phyloP scores from a whole-genome alignment of 1,284 basidiomycete genomes.

The Malassezia cuniculi region DNA sequence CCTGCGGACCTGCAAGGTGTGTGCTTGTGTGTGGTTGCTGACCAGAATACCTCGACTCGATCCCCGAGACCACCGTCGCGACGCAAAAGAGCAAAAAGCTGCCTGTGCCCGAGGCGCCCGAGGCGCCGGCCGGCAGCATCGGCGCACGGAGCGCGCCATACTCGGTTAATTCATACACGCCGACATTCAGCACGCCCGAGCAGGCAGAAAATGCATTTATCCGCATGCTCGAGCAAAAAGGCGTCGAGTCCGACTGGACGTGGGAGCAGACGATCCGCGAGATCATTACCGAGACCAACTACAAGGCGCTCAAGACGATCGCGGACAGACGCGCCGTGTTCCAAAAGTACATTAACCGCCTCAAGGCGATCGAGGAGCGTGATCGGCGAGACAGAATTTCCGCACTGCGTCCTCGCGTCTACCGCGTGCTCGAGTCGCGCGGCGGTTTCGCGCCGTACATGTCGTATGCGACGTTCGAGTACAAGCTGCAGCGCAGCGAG shows the following conservation, averaged over 20 bases:
- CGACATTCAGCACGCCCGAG: slow-evolving; percentile 50
- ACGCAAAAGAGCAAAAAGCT: not conserved
- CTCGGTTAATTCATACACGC: no score
- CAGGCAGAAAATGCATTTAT: slow-evolving; percentile 90
- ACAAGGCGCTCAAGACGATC: slow-evolving; percentile 81
- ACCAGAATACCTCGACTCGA: slow-evolving; percentile 26
- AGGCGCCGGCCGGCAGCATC: no score
- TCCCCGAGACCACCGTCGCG: slow-evolving; percentile 17
- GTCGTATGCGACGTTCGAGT: slow-evolving; percentile 25
- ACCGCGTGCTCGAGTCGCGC: slow-evolving; percentile 15
- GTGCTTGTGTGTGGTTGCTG: not conserved
- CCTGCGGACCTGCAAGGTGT: slow-evolving; percentile 29
- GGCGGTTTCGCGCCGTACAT: slow-evolving; percentile 27
- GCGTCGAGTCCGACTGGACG: slow-evolving; percentile 79
- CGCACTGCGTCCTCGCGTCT: slow-evolving; percentile 19
- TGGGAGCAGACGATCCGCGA: slow-evolving; percentile 98
- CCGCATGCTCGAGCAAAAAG: slow-evolving; percentile 70
- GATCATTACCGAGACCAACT: slow-evolving; percentile 92
- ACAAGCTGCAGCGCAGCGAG: slow-evolving; percentile 9
- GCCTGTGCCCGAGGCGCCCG: not conserved
- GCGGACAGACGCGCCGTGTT: slow-evolving; percentile 84
- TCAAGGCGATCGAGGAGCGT: slow-evolving; percentile 21
- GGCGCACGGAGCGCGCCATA: slow-evolving; percentile 1
- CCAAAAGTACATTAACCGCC: slow-evolving; percentile 43
- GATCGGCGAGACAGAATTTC: no score